Base-by-base conservation (phyloP, 2,329 filamentous ascomycete species). In the Gaeumannomyces sp. region DNA sequence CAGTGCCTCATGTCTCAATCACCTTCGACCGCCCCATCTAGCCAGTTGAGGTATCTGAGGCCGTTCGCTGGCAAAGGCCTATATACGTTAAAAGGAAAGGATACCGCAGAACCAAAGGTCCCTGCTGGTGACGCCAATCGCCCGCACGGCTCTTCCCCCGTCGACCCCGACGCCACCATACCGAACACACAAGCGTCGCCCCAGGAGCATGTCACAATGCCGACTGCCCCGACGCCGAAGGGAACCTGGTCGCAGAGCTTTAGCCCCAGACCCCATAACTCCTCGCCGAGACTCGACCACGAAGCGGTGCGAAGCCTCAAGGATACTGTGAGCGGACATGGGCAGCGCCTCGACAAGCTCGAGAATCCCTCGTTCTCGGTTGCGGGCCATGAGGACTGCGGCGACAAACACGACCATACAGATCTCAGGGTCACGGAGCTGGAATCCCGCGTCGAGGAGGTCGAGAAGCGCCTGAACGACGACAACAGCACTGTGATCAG, bases 361-460 rank as follows among this genome's bases (percentile, higher is more conserved):
- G 91, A 94, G 74, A 90, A 83, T 62, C 79, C 84, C 1, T 92
- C 89, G 0, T 91, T 92, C 70, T 85, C 86, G 29, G 81, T 85
- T 59, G 80, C 82, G 25, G 82, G 83, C n/a, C 83, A 89, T 61
- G 89, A 92, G 28, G 88, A 90, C 53, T 85, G 90, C 61, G 79
- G 87, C 25, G 88, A 91, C 27, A 86, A 83, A 64, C 83, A 90
- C 69, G 89, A 92, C 45, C 77, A 85, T 61, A 74, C 85, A 59
- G 90, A 93, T 68, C 80, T 87, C 11, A 84, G 89, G 28, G 79
- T 93, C 10, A 83, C 86, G 1, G 89, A 93, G 53, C 78, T 93
- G 8, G 90, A 93, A 73, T 82, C 81, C 33, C 81, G 85, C 50
- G 76, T 89, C 5, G 83, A 85, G 28, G 85, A 88, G 69, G 76